Evolutionary conservation across 139 green algal genomes (phyloP), one percentile per base, ranked within the genome.

Genomic region (Desmodesmus armatus): DNA sequence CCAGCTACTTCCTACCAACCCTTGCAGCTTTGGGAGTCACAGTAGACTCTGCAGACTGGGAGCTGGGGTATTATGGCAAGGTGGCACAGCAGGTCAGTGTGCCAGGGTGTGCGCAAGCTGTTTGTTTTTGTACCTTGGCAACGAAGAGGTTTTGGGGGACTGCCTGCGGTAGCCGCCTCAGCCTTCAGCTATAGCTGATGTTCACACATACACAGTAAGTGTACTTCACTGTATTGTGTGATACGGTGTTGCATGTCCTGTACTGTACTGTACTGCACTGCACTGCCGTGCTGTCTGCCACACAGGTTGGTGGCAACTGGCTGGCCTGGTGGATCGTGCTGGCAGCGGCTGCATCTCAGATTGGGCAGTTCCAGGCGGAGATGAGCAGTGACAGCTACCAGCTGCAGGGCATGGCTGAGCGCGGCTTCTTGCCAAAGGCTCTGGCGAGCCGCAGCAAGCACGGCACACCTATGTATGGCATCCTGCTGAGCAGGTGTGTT

Each of bases 361-460:
- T 99, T 51, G 97, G 97, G 0, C 95, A 98, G 88, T 99, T 98
- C 88, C 92, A 98, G 80, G 97, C 97, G 0, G 97, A 99, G 89
- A 99, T 99, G 96, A 94, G 90, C 70, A 95, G 84, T 19, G 97
- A 99, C 89, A 92, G 88, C 37, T 99, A 96, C 90, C 96, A 98
- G 90, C 74, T 95, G 19, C 84, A 91, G 53, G 97, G 97, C 86
- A 99, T 99, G 97, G 95, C 96, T 0, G 96, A 99, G 92, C 90
- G 96, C 5, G 97, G 97, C 31, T 97, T 99, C 89, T 89, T 99
- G 67, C 97, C 97, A 39, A 92, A 94, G 39, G 84, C 87, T 15
- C 87, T 97, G 4, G 89, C 80, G 6, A 44, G 76, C 6, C 91
- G 95, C 69, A 95, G 88, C 35, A 79, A 80, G 41, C 89, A 99